Percentiles rank a stretch among this genome's conserved stretches.
These are phyloP conservation scores for Polysphondylium violaceum DNA, from an alignment of 78 protist species.

Conservation along the genomic window DNA sequence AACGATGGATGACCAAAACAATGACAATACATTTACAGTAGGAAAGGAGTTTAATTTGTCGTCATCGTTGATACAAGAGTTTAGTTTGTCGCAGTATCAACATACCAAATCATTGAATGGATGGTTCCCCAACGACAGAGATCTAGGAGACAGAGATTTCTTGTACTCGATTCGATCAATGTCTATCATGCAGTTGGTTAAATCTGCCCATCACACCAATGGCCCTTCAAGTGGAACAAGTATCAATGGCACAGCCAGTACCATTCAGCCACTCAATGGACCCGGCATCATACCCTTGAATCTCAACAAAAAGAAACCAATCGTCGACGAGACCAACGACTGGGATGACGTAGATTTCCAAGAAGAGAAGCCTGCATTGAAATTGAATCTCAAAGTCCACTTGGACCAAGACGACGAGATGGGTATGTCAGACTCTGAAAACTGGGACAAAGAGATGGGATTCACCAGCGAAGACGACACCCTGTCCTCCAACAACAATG, in stretches of 20 bases:
- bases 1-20: slow-evolving; percentile 73
- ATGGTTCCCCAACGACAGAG: slow-evolving; percentile 57
- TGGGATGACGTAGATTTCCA: slow-evolving; percentile 64
- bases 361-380: slow-evolving; percentile 25
- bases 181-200: slow-evolving; percentile 56
- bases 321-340: slow-evolving; percentile 65
- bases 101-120: slow-evolving; percentile 28
- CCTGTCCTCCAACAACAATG: not conserved
- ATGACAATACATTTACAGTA: slow-evolving; percentile 57
- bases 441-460: slow-evolving; percentile 78
- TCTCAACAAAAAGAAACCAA: slow-evolving; percentile 11
- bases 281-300: slow-evolving; percentile 19
- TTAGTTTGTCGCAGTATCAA: not conserved
- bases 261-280: slow-evolving; percentile 4
- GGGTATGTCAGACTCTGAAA: not conserved
- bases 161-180: slow-evolving; percentile 44
- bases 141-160: slow-evolving; percentile 15
- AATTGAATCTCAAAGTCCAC: slow-evolving; percentile 54
- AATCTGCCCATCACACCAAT: not conserved
- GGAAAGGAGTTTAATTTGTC: slow-evolving; percentile 60
- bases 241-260: not conserved
- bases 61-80: not conserved
- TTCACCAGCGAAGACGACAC: slow-evolving; percentile 59
- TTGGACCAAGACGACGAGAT: slow-evolving; percentile 20
- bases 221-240: not conserved